Base-by-base conservation (phyloP, 305 asterid species). In the Fraxinus dipetala region DNA sequence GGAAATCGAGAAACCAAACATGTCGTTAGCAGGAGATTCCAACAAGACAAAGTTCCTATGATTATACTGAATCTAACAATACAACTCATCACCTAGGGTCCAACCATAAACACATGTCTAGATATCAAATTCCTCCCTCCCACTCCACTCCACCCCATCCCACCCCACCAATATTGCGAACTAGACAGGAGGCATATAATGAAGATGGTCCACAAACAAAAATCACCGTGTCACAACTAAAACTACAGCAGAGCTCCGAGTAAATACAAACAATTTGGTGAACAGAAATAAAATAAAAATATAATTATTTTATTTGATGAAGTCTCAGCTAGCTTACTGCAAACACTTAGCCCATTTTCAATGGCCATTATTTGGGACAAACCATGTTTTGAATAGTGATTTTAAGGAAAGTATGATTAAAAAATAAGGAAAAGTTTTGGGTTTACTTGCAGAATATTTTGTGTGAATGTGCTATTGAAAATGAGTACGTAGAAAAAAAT, bases 1-100 rank as follows among this genome's bases (percentile, higher is more conserved):
- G 76, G 76, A 28, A 80, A 85, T 77, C 1, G 78, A 31, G 24
- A 78, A 85, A 54, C 67, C 13, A 76, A 85, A 70, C 59, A 78
- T 35, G 65, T 54, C 24, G 54, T 38, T 72, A 72, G 56, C 26
- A 32, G 79, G 76, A 38, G 61, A 76, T 24, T 83, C 20, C 76
- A 80, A 48, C 74, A 76, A 74, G 30, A 77, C 30, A 76, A 81
- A 59, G 35, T 9, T 70, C 75, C 79, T 77, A 63, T 48, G 61
- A 40, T 63, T 26, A 81, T 38, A 48, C 79, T 18, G 70, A 69
- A 76, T 31, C 77, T 45, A 31, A 67, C 40, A 69, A 72, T 30
- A 73, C 6, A 5, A 80, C 45, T 70, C 35, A 22, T 63, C 77
- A 73, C 51, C 61, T 18, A 65, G 24, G 72, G 67, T 51, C 77